Conservation (phyloP, 129 eudicot genomes). For the Pseudognaphalium luteoalbum region DNA sequence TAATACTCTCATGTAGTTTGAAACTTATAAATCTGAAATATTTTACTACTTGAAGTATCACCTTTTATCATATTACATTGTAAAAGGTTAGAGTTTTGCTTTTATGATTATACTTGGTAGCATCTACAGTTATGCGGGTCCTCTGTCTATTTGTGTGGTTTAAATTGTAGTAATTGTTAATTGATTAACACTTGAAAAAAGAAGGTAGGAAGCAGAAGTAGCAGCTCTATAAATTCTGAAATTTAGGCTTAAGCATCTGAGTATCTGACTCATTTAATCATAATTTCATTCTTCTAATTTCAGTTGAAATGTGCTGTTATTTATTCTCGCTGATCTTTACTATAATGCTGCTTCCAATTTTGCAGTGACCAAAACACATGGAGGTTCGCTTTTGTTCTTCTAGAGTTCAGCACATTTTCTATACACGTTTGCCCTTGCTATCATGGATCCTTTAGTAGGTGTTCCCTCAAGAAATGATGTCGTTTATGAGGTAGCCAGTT, state of each 20-base stretch:
- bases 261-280: neutral
- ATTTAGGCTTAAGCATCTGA: neutral
- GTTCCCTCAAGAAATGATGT: neutral
- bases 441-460: neutral
- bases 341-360: neutral
- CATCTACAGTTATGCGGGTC: neutral
- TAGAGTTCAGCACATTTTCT: neutral
- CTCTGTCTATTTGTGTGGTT: neutral
- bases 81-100: no score
- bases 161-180: neutral
- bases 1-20: no score
- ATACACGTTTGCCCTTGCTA: neutral
- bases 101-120: no score
- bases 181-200: no score
- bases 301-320: neutral
- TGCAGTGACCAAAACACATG: neutral
- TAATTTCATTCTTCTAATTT: neutral
- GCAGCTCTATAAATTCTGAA: neutral
- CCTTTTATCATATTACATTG: no score
- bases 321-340: neutral
- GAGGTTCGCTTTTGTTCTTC: neutral
- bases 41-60: no score
- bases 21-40: no score
- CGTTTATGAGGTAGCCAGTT: neutral
- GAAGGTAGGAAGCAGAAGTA: neutral